A percentile compares a stretch with the other conserved stretches of the same genome.
These are phyloP conservation scores for Scopulariopsis brevicaulis DNA, from an alignment of 2,329 filamentous ascomycete genomes.

Conservation along the genomic window DNA sequence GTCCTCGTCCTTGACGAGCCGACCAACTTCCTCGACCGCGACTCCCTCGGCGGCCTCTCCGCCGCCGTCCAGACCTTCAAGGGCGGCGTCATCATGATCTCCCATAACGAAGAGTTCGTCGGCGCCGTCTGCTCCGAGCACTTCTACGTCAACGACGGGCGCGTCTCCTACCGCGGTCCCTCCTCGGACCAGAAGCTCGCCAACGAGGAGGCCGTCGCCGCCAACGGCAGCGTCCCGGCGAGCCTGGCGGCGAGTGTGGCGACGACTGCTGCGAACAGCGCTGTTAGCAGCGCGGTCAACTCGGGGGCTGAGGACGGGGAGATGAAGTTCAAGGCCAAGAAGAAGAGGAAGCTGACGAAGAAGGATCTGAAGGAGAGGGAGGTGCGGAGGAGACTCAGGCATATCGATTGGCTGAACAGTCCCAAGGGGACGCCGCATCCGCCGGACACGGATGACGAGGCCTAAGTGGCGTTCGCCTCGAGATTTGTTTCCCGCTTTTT, in stretches of 20 bases:
- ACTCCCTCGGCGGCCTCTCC: slow-evolving; percentile 92
- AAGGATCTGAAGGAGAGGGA: slow-evolving; percentile 92
- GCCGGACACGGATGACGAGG: slow-evolving; percentile 68
- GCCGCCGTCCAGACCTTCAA: slow-evolving; percentile 97
- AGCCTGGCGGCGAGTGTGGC: slow-evolving; percentile 43
- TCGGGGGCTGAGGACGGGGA: slow-evolving; percentile 69
- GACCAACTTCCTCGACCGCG: slow-evolving; percentile 97
- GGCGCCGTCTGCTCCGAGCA: slow-evolving; percentile 92
- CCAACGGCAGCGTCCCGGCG: slow-evolving; percentile 44
- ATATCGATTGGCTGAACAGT: slow-evolving; percentile 65
- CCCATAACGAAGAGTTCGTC: slow-evolving; percentile 98
- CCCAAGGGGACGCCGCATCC: slow-evolving; percentile 76
- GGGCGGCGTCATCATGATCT: slow-evolving; percentile 98
- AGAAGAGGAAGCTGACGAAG: slow-evolving; percentile 94
- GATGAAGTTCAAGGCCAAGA: slow-evolving; percentile 74
- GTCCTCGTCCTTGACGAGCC: slow-evolving; percentile 95
- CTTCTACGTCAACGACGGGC: slow-evolving; percentile 85
- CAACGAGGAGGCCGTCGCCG: slow-evolving; percentile 32
- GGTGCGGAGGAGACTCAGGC: slow-evolving; percentile 72
- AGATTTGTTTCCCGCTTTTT: not conserved
- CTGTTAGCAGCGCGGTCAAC: slow-evolving; percentile 56
- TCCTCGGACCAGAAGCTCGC: slow-evolving; percentile 71
- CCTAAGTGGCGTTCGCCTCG: too few species aligned
- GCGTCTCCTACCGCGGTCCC: slow-evolving; percentile 74
- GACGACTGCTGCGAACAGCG: slow-evolving; percentile 47